Evolutionary conservation across 148 eudicot genomes (phyloP).

Genomic region (Drosera capensis): DNA sequence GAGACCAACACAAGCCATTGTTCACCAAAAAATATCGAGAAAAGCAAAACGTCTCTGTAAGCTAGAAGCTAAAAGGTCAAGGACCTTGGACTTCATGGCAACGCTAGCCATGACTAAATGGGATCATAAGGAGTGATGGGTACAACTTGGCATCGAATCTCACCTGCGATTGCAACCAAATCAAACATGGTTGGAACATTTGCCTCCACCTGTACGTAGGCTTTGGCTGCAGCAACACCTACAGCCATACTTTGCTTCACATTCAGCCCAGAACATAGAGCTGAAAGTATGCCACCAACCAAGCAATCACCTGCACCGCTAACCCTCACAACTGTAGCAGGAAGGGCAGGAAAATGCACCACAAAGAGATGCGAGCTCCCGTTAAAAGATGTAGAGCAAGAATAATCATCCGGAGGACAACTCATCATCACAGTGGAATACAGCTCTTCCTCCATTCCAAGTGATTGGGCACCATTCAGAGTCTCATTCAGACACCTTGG

Average conservation of each 20-base stretch:
- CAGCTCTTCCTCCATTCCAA: conserved; percentile 22
- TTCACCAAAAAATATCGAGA: too few relatives aligned
- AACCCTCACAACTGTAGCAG: conserved; percentile 60
- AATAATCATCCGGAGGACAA: conserved; percentile 38
- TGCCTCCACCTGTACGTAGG: conserved; percentile 47
- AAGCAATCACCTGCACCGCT: conserved; percentile 97
- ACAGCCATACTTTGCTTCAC: conserved; percentile 76
- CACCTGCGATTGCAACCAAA: conserved; percentile 54
- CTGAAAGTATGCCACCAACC: conserved; percentile 76
- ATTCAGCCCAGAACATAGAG: conserved; percentile 69
- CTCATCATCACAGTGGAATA: conserved; percentile 24
- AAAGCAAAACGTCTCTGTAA: too few relatives aligned
- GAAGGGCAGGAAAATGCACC: conserved; percentile 74
- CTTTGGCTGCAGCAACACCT: conserved; percentile 88
- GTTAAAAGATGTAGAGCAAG: conserved; percentile 10
- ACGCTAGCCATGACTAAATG: too few relatives aligned
- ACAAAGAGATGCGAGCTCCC: conserved; percentile 25
- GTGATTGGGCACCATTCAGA: conserved; percentile 8
- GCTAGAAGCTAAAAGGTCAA: too few relatives aligned
- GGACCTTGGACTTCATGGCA: too few relatives aligned
- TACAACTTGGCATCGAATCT: too few relatives aligned
- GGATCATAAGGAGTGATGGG: too few relatives aligned
- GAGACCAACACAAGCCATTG: neutral
- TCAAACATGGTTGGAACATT: conserved; percentile 51
- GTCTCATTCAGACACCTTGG: conserved; percentile 15